Evolutionary conservation across 805 yeast species (phyloP).

Genomic region (Yamadazyma endophytica): DNA sequence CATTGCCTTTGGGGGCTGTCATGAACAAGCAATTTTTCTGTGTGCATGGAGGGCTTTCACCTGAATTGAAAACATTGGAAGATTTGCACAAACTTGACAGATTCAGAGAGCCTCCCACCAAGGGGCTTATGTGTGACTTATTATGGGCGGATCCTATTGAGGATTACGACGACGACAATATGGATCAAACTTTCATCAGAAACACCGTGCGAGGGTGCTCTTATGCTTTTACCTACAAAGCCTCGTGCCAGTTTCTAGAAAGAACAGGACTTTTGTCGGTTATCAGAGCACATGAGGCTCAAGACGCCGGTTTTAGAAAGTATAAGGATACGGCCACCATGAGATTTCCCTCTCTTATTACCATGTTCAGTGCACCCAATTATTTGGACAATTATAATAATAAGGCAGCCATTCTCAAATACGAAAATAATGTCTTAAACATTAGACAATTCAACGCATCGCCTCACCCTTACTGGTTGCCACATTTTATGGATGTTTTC

Average conservation of each 20-base stretch:
- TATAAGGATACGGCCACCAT: slow-evolving; percentile 77
- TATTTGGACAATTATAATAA: slow-evolving; percentile 89
- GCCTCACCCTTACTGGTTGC: slow-evolving; percentile 96
- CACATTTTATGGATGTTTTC: slow-evolving; percentile 95
- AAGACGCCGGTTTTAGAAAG: slow-evolving; percentile 95
- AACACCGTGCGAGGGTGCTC: slow-evolving; percentile 89
- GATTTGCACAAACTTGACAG: slow-evolving; percentile 71
- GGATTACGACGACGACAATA: slow-evolving; percentile 54
- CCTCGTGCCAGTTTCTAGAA: slow-evolving; percentile 74
- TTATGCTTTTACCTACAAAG: slow-evolving; percentile 79
- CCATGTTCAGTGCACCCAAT: slow-evolving; percentile 94
- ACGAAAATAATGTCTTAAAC: slow-evolving; percentile 89
- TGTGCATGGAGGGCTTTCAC: slow-evolving; percentile 94
- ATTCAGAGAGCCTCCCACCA: slow-evolving; percentile 88
- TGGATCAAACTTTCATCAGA: slow-evolving; percentile 50
- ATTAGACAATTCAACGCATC: slow-evolving; percentile 89
- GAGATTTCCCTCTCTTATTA: slow-evolving; percentile 86
- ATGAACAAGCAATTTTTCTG: slow-evolving; percentile 94
- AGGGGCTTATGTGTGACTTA: slow-evolving; percentile 90
- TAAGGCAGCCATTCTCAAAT: slow-evolving; percentile 91
- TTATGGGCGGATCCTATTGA: slow-evolving; percentile 97
- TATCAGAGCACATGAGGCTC: slow-evolving; percentile 96
- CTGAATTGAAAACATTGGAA: slow-evolving; percentile 65
- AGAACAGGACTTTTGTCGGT: slow-evolving; percentile 76
- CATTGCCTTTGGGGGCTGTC: slow-evolving; percentile 86